Conservation (phyloP, 805 yeast genomes). For the Candida sithepensis region DNA sequence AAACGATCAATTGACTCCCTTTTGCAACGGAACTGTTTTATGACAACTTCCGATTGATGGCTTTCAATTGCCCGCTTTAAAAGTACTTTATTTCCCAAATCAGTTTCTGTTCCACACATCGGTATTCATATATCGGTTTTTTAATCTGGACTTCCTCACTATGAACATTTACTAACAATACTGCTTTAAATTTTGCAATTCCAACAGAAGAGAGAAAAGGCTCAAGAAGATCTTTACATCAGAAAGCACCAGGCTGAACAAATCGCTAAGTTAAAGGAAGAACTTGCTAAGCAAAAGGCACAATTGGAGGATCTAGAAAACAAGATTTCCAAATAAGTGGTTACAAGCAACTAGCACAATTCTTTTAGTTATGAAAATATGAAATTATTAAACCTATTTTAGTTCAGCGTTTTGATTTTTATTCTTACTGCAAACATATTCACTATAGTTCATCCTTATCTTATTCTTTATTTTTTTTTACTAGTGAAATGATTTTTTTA, state of each 20-base stretch:
- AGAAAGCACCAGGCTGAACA: constrained; percentile 90
- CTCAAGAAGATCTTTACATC: constrained; percentile 81
- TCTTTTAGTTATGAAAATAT: neutral
- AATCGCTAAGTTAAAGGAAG: constrained; percentile 69
- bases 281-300: constrained; percentile 71
- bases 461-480: neutral
- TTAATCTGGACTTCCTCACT: too few species aligned
- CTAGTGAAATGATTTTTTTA: neutral
- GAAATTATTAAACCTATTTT: neutral
- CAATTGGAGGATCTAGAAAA: constrained; percentile 46
- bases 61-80: too few species aligned
- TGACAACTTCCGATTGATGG: too few species aligned
- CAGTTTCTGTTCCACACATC: too few species aligned
- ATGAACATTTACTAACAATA: constrained; percentile 22
- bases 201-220: constrained; percentile 78
- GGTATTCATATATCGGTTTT: too few species aligned
- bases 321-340: constrained; percentile 32
- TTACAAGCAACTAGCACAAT: neutral
- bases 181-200: neutral
- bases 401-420: neutral
- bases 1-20: constrained; percentile 13
- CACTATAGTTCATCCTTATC: neutral
- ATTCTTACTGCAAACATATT: neutral
- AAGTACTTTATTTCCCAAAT: too few species aligned
- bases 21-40: too few species aligned